Percentiles rank a stretch among this genome's conserved stretches.
phyloP scores from a whole-genome alignment of 495 filamentous ascomycete genomes.

The Hypomontagnella monticulosa region DNA sequence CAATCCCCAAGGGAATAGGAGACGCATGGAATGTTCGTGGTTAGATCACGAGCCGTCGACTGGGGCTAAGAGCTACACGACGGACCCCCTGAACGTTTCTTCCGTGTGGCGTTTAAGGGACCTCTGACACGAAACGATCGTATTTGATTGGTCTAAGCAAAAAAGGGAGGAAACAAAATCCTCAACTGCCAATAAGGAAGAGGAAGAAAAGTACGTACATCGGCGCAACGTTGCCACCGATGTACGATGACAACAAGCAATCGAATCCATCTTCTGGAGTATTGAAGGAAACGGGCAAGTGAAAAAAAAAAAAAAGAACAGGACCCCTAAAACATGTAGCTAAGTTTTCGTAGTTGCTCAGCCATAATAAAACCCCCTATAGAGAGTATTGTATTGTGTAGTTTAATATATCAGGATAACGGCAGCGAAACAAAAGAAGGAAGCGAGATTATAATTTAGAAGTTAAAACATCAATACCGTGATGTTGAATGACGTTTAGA shows the following conservation, averaged over 20 bases:
- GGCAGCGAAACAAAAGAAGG: too few relatives aligned
- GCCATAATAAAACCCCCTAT: too few relatives aligned
- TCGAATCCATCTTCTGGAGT: constrained; percentile 5
- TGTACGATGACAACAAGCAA: constrained; percentile 29
- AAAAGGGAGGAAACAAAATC: constrained; percentile 21
- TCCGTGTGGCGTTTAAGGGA: constrained; percentile 32
- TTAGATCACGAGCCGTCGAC: constrained; percentile 17
- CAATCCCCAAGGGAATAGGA: not conserved
- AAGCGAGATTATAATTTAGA: too few relatives aligned
- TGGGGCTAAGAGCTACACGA: not conserved
- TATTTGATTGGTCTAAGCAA: constrained; percentile 26
- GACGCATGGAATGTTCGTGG: constrained; percentile 1
- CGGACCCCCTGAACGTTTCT: constrained; percentile 25
- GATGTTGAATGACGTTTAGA: too few relatives aligned
- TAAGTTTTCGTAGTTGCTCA: too few relatives aligned
- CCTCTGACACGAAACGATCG: constrained; percentile 24
- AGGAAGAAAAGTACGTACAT: constrained; percentile 1
- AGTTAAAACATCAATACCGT: too few relatives aligned
- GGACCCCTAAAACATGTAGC: too few relatives aligned
- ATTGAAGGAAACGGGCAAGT: not conserved
- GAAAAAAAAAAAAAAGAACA: too few relatives aligned
- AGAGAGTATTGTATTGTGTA: too few relatives aligned
- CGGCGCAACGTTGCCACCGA: constrained; percentile 29
- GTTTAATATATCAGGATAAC: too few relatives aligned
- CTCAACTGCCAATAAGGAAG: constrained; percentile 23